phyloP scores from a whole-genome alignment of 805 yeast genomes.

The Debaryomyces hansenii region DNA sequence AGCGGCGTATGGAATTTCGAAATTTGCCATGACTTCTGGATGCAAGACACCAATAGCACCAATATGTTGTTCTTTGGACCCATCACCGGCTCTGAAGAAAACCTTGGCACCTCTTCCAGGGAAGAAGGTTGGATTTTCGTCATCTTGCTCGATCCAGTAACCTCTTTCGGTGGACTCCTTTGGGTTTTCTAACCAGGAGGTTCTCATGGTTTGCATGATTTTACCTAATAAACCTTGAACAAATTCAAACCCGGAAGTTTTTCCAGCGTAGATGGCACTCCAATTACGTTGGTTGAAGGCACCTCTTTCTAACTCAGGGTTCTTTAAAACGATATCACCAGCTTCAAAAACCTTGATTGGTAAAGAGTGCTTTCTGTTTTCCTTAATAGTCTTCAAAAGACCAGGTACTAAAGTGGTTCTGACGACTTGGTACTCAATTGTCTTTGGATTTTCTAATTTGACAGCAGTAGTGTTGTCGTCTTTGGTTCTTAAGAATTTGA shows the following conservation, averaged over 20 bases:
- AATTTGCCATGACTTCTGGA: constrained; percentile 84
- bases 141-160: constrained; percentile 79
- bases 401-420: constrained; percentile 96
- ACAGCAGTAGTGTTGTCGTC: constrained; percentile 84
- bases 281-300: constrained; percentile 92
- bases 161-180: constrained; percentile 61
- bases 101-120: constrained; percentile 97
- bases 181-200: constrained; percentile 71
- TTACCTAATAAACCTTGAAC: constrained; percentile 95
- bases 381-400: constrained; percentile 88
- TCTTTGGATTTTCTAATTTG: constrained; percentile 92
- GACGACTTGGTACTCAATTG: constrained; percentile 95
- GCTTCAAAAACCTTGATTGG: constrained; percentile 95
- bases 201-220: constrained; percentile 93
- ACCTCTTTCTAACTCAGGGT: constrained; percentile 76
- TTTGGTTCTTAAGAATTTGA: constrained; percentile 70
- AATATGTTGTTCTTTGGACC: constrained; percentile 55
- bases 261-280: constrained; percentile 93
- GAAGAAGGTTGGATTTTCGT: constrained; percentile 72
- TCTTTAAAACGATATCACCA: constrained; percentile 91
- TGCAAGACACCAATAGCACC: constrained; percentile 94
- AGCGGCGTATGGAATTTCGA: constrained; percentile 92
- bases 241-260: constrained; percentile 90
- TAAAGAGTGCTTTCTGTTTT: constrained; percentile 91
- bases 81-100: constrained; percentile 65